Conservation (phyloP, 2,329 filamentous ascomycete species). For the Madurella fahalii region DNA sequence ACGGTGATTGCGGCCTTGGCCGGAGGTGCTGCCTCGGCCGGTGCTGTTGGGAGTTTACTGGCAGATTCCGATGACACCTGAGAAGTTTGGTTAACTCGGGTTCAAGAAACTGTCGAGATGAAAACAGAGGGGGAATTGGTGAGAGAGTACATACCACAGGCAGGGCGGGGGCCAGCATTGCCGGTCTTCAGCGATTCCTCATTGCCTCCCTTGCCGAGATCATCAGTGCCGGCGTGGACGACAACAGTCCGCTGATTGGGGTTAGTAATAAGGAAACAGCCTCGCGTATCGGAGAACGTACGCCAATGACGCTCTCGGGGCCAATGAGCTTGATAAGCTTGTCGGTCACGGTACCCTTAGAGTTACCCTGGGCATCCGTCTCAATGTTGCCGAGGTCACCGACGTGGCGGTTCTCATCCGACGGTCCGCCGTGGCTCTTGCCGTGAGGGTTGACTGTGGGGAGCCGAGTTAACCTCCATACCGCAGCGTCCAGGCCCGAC, state of each 20-base stretch:
- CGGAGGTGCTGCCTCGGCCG: too few relatives aligned
- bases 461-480: constrained; percentile 1
- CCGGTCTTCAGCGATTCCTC: constrained; percentile 98
- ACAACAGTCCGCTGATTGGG: constrained; percentile 77
- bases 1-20: neutral
- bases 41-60: constrained; percentile 50
- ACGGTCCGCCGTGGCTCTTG: constrained; percentile 88
- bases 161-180: constrained; percentile 88
- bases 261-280: constrained; percentile 11
- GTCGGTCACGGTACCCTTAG: constrained; percentile 76
- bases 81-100: constrained; percentile 3
- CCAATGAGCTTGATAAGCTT: constrained; percentile 92
- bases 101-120: neutral
- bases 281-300: constrained; percentile 42
- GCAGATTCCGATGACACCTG: constrained; percentile 86
- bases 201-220: constrained; percentile 86
- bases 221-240: constrained; percentile 90
- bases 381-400: constrained; percentile 97
- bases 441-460: constrained; percentile 82
- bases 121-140: neutral
- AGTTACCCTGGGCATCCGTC: constrained; percentile 89
- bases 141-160: constrained; percentile 60
- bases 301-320: constrained; percentile 88
- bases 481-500: neutral
- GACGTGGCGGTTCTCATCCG: constrained; percentile 83